phyloP scores from a whole-genome alignment of 768 basidiomycete genomes.

The Boletus rubescentipes region DNA sequence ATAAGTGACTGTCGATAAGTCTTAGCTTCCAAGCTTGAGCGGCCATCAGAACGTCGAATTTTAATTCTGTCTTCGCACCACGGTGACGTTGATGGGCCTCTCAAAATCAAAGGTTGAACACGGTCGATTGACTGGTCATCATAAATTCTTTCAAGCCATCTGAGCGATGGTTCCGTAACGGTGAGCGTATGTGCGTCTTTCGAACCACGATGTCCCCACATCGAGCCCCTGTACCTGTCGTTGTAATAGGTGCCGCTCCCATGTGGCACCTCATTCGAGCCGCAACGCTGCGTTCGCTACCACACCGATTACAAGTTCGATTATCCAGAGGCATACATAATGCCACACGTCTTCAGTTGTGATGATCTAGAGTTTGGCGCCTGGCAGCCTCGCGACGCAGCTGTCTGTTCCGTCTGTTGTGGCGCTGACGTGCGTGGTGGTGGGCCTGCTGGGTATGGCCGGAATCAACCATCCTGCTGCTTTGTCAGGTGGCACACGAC shows the following conservation, averaged over 20 bases:
- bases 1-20: too few species aligned
- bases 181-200: too few species aligned
- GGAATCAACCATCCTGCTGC: not conserved
- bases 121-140: too few species aligned
- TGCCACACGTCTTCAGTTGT: not conserved
- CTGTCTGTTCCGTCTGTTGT: not conserved
- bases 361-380: not conserved
- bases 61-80: too few species aligned
- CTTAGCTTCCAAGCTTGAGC: too few species aligned
- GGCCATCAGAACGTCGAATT: too few species aligned
- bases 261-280: not conserved
- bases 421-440: not conserved
- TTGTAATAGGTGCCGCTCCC: conserved; percentile 3
- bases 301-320: not conserved
- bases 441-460: not conserved
- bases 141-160: too few species aligned
- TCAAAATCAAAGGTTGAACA: too few species aligned
- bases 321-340: not conserved
- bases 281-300: conserved; percentile 5
- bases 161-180: too few species aligned
- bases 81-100: too few species aligned
- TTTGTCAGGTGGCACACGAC: conserved; percentile 3
- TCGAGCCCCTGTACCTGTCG: not conserved
- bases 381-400: not conserved
- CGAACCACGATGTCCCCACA: too few species aligned